Evolutionary conservation across 805 yeast genomes (phyloP).

Genomic region (Saturnispora diversa): DNA sequence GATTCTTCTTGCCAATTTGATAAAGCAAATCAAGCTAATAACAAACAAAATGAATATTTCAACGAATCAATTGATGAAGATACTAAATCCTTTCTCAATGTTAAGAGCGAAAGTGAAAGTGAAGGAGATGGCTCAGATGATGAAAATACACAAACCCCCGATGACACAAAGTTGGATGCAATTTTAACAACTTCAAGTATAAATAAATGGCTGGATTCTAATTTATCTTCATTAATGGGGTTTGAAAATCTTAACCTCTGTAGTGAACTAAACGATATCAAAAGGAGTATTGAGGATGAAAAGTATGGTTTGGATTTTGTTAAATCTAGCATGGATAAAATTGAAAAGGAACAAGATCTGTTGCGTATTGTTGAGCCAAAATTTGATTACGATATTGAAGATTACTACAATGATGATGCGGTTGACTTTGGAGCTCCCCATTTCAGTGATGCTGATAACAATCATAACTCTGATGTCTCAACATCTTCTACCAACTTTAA

Average conservation of each 20-base stretch:
- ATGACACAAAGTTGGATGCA: not conserved
- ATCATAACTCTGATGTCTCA: not conserved
- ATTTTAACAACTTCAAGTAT: not conserved
- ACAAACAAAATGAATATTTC: not conserved
- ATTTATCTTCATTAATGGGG: not conserved
- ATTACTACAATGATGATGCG: constrained; percentile 4
- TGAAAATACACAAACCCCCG: not conserved
- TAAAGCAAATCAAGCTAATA: not conserved
- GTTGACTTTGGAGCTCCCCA: constrained; percentile 4
- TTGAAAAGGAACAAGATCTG: constrained; percentile 5
- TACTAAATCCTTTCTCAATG: not conserved
- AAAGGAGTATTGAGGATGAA: constrained; percentile 6
- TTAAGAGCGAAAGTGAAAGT: not conserved
- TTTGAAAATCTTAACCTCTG: constrained; percentile 5
- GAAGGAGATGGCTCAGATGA: not conserved
- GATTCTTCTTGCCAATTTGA: not conserved
- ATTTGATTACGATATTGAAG: constrained; percentile 11
- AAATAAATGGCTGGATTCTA: not conserved
- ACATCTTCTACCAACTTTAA: constrained; percentile 6
- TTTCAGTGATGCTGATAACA: not conserved
- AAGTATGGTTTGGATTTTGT: constrained; percentile 9
- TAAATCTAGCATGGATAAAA: constrained; percentile 6
- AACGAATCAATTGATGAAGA: not conserved
- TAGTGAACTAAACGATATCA: constrained; percentile 9
- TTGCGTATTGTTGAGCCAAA: not conserved